A percentile compares a stretch with the other conserved stretches of the same genome.
Conservation (phyloP, 2,329 filamentous ascomycete species). For the Nectriaceae sp. region DNA sequence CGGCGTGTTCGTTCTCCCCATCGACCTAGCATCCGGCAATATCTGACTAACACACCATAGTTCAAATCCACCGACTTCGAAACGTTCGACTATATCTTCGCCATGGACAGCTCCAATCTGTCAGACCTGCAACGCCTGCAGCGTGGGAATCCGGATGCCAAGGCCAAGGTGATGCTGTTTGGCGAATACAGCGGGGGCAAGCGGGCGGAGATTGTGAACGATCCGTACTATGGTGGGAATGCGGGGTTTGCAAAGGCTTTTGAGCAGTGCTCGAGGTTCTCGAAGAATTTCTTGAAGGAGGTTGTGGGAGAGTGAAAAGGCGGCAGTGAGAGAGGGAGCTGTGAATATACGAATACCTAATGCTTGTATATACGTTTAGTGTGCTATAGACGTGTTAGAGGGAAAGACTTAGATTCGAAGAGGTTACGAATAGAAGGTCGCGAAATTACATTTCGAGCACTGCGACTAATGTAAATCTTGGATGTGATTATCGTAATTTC, state of each 20-base stretch:
- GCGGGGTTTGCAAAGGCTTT: slow-evolving; percentile 86
- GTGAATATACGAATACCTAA: slow-evolving; percentile 20
- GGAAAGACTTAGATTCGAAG: too few relatives aligned
- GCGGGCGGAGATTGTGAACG: slow-evolving; percentile 71
- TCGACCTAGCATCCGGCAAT: background rate
- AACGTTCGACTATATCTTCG: slow-evolving; percentile 89
- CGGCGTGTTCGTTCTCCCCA: slow-evolving; percentile 59
- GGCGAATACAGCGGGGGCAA: slow-evolving; percentile 73
- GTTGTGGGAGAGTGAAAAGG: slow-evolving; percentile 37
- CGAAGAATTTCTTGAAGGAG: slow-evolving; percentile 71
- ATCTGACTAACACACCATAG: slow-evolving; percentile 31
- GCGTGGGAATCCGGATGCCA: slow-evolving; percentile 56
- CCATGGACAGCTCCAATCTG: slow-evolving; percentile 88
- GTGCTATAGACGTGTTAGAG: too few relatives aligned
- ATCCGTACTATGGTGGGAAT: slow-evolving; percentile 90
- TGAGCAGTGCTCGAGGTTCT: slow-evolving; percentile 78
- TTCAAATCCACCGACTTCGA: slow-evolving; percentile 70
- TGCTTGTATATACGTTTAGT: too few relatives aligned
- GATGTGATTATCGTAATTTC: too few relatives aligned
- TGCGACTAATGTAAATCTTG: too few relatives aligned
- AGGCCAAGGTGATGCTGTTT: slow-evolving; percentile 76
- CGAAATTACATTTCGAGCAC: too few relatives aligned
- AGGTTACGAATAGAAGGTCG: too few relatives aligned
- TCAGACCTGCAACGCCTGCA: slow-evolving; percentile 65
- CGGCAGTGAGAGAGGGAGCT: background rate